A percentile compares a stretch with the other conserved stretches of the same genome.
Conservation (phyloP, 257 asterid species). For the Salvia rosmarinus region DNA sequence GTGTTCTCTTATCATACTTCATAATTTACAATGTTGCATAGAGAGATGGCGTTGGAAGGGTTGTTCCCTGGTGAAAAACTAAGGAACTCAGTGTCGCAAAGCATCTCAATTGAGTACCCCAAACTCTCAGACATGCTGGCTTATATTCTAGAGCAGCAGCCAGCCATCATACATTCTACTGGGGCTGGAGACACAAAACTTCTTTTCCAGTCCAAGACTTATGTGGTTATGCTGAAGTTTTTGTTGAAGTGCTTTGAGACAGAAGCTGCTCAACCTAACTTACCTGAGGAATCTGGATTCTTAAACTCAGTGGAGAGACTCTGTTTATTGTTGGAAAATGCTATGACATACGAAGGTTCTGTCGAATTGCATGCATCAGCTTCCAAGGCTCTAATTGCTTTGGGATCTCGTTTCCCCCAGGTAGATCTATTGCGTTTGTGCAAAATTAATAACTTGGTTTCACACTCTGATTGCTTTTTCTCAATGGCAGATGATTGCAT, state of each 20-base stretch:
- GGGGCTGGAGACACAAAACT: constrained; percentile 58
- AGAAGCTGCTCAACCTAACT: constrained; percentile 54
- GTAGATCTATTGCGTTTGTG: constrained; percentile 43
- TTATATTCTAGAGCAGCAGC: constrained; percentile 77
- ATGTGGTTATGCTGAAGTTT: constrained; percentile 83
- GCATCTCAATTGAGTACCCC: constrained; percentile 59
- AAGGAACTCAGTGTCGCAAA: constrained; percentile 50
- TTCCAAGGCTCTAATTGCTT: constrained; percentile 81
- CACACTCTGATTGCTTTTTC: constrained; percentile 34
- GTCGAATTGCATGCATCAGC: constrained; percentile 90
- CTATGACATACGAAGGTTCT: constrained; percentile 87
- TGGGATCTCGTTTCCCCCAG: constrained; percentile 81
- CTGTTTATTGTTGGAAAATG: constrained; percentile 78
- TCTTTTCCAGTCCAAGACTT: constrained; percentile 73
- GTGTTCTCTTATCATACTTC: constrained; percentile 25
- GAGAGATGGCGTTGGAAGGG: constrained; percentile 98
- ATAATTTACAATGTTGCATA: constrained; percentile 36
- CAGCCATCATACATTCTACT: constrained; percentile 53
- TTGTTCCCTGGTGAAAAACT: constrained; percentile 84
- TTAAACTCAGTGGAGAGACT: constrained; percentile 59
- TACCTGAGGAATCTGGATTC: constrained; percentile 51
- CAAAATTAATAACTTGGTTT: constrained; percentile 17
- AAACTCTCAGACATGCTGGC: constrained; percentile 78
- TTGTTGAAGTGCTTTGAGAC: constrained; percentile 90
- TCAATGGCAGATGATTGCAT: constrained; percentile 68